Base-by-base conservation (phyloP, 2,329 filamentous ascomycete species). In the Rutstroemia sp. region DNA sequence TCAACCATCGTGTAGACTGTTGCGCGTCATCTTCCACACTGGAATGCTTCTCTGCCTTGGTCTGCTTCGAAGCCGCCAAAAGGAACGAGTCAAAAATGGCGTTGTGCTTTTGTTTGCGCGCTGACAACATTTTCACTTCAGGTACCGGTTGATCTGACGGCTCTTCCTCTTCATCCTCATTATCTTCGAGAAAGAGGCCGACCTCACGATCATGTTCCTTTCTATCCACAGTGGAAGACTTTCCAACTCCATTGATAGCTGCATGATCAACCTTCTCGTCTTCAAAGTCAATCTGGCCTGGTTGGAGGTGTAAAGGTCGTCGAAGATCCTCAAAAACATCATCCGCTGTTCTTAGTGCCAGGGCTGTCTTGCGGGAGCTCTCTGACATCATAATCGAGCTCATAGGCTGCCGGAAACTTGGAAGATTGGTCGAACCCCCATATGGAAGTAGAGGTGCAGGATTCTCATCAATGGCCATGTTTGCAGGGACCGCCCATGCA, bases 31-130 rank as follows among this genome's bases (percentile, higher is more conserved):
- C 65, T 23, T 64, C 58, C 3, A 54, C 14, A 34, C 41, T 19
- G 23, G 53, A 18, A 16, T 14, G 44, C 2, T 51, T 45, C 16
- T 44, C 46, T 12, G 8, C n/a, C 46, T 44, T 55, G 23, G 46
- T 25, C 21, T 51, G 37, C 25, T 55, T 55, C 3, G 19, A 25
- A 42, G 23, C 18, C 8, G 44, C 53, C 12, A 42, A 42, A 3
- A 55, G 53, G 38, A 50, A 55, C 14, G 69, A 66, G 50, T 79
- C 72, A 51, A 85, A 81, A 30, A 73, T 73, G 1, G 74, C 72
- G 58, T 78, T 74, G 49, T 84, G 78, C 3, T 69, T 69, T 12
- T 75, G 74, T 52, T 78, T 79, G 61, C 73, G 75, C 47, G 79
- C 73, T 0, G 73, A 73, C n/a, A 74, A 66, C 47, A 70, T 74